Evolutionary conservation across 1,139 yeast genomes (phyloP), one percentile per base, ranked within the genome.

Genomic region (Kurtzmaniella natalensis): DNA sequence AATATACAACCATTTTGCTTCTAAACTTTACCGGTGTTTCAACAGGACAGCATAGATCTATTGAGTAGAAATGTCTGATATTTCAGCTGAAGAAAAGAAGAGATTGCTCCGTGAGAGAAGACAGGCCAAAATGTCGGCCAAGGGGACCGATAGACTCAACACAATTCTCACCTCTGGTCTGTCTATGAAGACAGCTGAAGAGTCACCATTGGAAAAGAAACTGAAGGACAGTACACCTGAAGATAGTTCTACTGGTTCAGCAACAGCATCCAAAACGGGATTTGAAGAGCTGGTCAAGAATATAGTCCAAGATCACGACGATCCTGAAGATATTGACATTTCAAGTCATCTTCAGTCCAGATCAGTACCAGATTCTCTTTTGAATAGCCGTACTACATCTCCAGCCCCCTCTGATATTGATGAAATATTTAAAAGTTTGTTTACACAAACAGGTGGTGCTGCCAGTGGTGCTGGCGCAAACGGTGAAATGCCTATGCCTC

Each of bases 101-200:
- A 63, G 67, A 37, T 47, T 78, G 19, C 58, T 81, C 25, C 69
- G 88, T 40, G 88, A 82, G 50, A 70, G 87, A 50, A 68, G 89
- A 45, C 81, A 78, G 33, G 82, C 84, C 44, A 81, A 80, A 53
- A 71, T 82, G 67, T 64, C 70, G 35, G 81, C 83, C 3, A 70
- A 70, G 31, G 82, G 79, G 16, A 51, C 74, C 3, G 65, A 67
- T 13, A 63, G 92, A 38, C 57, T 82, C 47, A 76, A 72, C 42
- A 72, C 42, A 28, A 69, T 69, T 20, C 54, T 68, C 38, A 47
- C 54, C 30, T 70, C 59, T 44, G 72, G 73, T 2, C 57, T 69
- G 3, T 64, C 72, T 5, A 66, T 65, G 15, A 59, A 66, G 31
- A 35, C 55, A 8, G 17, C 51, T 0, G 63, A 53, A 2, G 56